Conservation (phyloP, 208 protist genomes). For the Trypanosoma rangeli region DNA sequence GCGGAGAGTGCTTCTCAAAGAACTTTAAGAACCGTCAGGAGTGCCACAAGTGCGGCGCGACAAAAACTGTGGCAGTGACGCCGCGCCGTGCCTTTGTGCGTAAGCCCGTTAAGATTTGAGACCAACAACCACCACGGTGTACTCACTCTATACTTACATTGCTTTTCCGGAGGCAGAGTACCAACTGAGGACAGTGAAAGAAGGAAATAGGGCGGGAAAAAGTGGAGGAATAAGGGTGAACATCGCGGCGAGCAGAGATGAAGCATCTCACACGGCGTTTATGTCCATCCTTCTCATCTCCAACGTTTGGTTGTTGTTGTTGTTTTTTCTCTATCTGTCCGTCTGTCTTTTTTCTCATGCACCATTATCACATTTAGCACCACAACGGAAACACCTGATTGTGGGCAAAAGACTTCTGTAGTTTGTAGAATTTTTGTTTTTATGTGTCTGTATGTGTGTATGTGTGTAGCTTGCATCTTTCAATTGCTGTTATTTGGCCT, state of each 20-base stretch:
- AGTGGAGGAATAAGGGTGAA: neutral
- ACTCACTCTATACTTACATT: neutral
- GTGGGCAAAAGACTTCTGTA: neutral
- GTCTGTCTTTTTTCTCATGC: neutral
- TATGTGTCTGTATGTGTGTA: neutral
- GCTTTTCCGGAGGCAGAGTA: neutral
- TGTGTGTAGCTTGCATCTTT: neutral
- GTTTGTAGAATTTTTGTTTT: conserved; percentile 10
- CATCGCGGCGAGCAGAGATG: neutral
- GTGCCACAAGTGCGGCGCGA: conserved; percentile 80
- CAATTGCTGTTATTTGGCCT: neutral
- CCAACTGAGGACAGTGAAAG: neutral
- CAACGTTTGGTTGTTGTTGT: neutral
- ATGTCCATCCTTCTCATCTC: neutral
- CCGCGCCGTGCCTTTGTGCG: conserved; percentile 45
- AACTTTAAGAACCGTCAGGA: conserved; percentile 67
- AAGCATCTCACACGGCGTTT: neutral
- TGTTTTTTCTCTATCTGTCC: neutral
- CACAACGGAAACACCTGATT: neutral
- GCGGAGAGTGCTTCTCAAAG: conserved; percentile 82
- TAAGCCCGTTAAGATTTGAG: conserved; percentile 80
- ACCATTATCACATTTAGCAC: neutral
- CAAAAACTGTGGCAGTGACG: conserved; percentile 42
- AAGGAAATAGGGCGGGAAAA: neutral
- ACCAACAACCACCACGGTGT: neutral